Conservation (phyloP, 495 filamentous ascomycete species). For the Tuber indicum region DNA sequence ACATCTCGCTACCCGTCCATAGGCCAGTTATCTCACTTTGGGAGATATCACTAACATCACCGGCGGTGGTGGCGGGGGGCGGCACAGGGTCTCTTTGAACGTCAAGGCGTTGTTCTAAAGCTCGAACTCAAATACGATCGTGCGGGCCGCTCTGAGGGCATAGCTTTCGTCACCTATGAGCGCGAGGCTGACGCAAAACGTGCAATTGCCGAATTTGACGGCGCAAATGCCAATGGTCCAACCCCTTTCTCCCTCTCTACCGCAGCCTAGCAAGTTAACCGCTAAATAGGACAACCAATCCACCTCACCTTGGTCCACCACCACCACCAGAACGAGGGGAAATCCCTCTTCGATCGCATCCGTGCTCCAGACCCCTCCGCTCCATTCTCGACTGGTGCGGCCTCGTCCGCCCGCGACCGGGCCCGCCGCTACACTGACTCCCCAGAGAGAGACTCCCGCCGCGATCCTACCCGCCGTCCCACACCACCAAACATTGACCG, state of each 20-base stretch:
- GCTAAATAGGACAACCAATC: slow-evolving; percentile 64
- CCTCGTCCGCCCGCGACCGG: background rate
- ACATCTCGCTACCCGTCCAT: slow-evolving; percentile 29
- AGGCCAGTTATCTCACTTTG: slow-evolving; percentile 2
- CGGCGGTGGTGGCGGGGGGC: slow-evolving; percentile 8
- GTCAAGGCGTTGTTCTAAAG: slow-evolving; percentile 65
- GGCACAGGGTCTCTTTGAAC: slow-evolving; percentile 66
- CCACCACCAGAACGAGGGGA: slow-evolving; percentile 37
- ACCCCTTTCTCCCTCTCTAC: background rate
- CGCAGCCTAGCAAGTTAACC: slow-evolving; percentile 8
- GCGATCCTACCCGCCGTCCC: slow-evolving; percentile 38
- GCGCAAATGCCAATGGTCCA: slow-evolving; percentile 78
- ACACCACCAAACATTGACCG: slow-evolving; percentile 62
- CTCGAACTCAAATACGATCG: slow-evolving; percentile 78
- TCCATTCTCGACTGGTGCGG: background rate
- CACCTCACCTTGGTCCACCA: slow-evolving; percentile 58
- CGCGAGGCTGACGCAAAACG: slow-evolving; percentile 59
- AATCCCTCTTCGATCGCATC: slow-evolving; percentile 60
- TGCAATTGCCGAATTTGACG: slow-evolving; percentile 76
- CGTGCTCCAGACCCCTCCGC: slow-evolving; percentile 48
- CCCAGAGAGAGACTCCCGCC: slow-evolving; percentile 40
- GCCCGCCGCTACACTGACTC: slow-evolving; percentile 43
- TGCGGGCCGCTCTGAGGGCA: slow-evolving; percentile 80
- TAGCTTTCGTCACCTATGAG: slow-evolving; percentile 76
- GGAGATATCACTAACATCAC: slow-evolving; percentile 4